These are phyloP conservation scores for Gryganskiella cystojenkinii DNA, from an alignment of 192 early-diverging fungal genomes.

Conservation along the genomic window DNA sequence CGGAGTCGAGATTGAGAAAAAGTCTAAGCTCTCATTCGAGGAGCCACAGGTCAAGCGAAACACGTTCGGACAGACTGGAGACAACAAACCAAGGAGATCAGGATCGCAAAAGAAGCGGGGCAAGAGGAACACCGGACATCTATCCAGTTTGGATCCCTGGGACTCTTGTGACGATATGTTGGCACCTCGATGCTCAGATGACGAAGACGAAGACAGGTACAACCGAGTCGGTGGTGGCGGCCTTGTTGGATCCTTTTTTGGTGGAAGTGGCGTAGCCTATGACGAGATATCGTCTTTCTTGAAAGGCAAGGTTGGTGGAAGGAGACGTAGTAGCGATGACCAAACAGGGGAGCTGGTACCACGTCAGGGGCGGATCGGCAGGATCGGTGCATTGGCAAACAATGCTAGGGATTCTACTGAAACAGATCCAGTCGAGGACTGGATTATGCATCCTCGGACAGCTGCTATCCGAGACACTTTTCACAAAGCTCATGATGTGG, in stretches of 20 bases:
- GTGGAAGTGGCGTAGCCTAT: neutral
- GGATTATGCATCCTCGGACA: conserved; percentile 36
- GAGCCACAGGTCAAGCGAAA: conserved; percentile 1
- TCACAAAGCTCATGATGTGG: conserved; percentile 8
- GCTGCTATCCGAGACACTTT: conserved; percentile 16
- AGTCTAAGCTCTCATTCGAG: neutral
- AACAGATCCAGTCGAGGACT: conserved; percentile 4
- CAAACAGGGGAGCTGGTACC: neutral
- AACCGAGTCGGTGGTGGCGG: too few relatives aligned
- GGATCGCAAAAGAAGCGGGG: neutral
- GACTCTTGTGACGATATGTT: conserved; percentile 32
- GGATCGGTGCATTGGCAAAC: neutral
- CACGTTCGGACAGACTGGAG: conserved; percentile 18
- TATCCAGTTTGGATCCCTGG: conserved; percentile 7
- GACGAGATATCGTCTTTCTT: conserved; percentile 10
- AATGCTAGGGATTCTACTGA: neutral
- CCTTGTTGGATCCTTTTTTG: neutral
- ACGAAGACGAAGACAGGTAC: neutral
- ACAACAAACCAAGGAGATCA: neutral
- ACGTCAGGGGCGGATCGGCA: too few relatives aligned
- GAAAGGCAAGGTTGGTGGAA: conserved; percentile 23
- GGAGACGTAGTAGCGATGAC: conserved; percentile 1
- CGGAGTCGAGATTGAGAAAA: conserved; percentile 9
- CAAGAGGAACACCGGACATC: neutral
- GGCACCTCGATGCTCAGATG: conserved; percentile 7